Percentiles rank a stretch among this genome's conserved stretches.
Conservation (phyloP, 1,284 basidiomycete genomes). For the Sanguinoderma infundibulare region DNA sequence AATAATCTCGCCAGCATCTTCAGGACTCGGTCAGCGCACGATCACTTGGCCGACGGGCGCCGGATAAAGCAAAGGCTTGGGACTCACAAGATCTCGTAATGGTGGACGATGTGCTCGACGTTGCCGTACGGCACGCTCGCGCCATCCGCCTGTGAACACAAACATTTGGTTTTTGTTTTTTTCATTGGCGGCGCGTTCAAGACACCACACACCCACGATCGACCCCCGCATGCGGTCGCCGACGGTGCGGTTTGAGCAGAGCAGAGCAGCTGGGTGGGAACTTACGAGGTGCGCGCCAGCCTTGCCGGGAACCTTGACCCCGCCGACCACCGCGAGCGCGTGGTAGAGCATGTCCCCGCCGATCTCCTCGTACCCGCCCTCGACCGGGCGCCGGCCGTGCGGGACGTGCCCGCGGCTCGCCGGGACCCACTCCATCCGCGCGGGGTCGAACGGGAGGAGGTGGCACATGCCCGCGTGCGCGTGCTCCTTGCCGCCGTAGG, state of each 20-base stretch:
- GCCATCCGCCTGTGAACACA: not conserved
- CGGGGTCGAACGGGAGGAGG: not conserved
- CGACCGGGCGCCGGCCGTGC: not conserved
- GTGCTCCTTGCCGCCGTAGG: not conserved
- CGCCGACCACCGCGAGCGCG: not conserved
- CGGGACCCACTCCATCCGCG: slow-evolving; percentile 2
- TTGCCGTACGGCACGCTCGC: not conserved
- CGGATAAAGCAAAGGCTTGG: not conserved
- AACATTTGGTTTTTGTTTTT: no score
- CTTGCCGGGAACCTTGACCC: not conserved
- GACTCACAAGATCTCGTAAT: slow-evolving; percentile 1
- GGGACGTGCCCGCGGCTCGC: not conserved
- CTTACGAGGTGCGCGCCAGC: not conserved
- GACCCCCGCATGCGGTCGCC: no score
- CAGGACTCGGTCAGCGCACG: no score
- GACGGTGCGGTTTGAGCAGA: no score
- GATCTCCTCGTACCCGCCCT: slow-evolving; percentile 1
- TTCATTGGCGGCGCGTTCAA: not conserved
- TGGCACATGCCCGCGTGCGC: not conserved
- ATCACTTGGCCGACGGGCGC: no score
- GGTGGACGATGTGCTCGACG: not conserved
- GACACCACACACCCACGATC: not conserved
- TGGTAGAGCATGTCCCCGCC: slow-evolving; percentile 1
- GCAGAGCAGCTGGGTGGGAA: not conserved
- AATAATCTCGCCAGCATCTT: slow-evolving; percentile 1